Evolutionary conservation across 2,329 filamentous ascomycete species (phyloP), one percentile per base, ranked within the genome.

Genomic region (Aspergillus uvarum): DNA sequence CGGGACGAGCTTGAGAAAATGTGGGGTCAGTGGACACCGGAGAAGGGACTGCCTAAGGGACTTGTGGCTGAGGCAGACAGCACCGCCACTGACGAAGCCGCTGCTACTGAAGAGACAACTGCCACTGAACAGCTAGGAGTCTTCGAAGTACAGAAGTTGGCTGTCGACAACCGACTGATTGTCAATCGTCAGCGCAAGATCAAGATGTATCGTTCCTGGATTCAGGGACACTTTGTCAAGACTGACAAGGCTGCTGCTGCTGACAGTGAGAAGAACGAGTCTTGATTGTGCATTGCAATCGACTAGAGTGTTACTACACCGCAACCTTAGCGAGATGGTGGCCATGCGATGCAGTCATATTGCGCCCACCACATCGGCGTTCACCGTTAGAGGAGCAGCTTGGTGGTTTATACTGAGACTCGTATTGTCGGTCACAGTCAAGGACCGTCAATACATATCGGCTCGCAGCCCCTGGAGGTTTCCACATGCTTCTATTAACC

Each of bases 151-250:
- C 79, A 90, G 58, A 86, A 95, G 51, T 83, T 98, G 38, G 95
- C 89, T 26, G 84, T 94, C 58, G 95, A 99, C 74, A 87, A 92
- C 65, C 87, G 95, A 61, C 83, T 99, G 80, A 83, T 99, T 58
- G 92, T 99, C 58, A 99, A 99, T 75, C 87, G 95, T 65, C 91
- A 93, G 57, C 86, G 89, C 70, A 89, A 92, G 77, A 81, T 96
- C 52, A 99, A 98, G 79, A 99, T 99, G 95, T 98, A 98, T 77
- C 87, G 95, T 62, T 98, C 94, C 80, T 99, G 95, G 72, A 74
- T 81, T 61, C 79, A 81, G 63, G 79, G 76, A 4, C 74, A 78
- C 31, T 80, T 81, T 62, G 64, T 63, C 52, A 80, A 80, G 62
- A 70, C 68, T n/a, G 66, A 56, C 22, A 61, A 59, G 12, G 38